A percentile compares a stretch with the other conserved stretches of the same genome.
Conservation (phyloP, 306 rosid species). For the Nissolia schottii region DNA sequence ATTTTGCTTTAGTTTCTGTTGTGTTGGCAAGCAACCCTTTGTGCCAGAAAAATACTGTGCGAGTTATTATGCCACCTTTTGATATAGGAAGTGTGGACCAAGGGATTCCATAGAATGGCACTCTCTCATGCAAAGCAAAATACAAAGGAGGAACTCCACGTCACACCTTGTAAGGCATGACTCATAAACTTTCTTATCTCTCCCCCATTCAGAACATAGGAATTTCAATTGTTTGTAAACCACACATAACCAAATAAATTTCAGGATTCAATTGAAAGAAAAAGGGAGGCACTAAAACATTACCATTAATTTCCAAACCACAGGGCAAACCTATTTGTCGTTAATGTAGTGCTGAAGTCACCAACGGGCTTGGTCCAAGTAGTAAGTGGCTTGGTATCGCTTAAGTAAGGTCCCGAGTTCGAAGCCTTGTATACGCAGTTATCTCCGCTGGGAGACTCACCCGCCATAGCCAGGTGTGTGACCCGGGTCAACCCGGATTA, state of each 20-base stretch:
- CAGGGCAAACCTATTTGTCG: neutral
- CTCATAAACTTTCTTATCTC: neutral
- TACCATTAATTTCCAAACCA: neutral
- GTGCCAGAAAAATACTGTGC: neutral
- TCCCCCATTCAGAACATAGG: neutral
- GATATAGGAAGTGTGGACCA: neutral
- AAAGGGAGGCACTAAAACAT: neutral
- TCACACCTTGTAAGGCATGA: neutral
- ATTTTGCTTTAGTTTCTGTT: neutral
- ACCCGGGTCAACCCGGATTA: too few relatives aligned
- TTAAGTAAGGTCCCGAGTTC: too few relatives aligned
- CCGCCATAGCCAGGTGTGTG: too few relatives aligned
- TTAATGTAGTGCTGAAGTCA: conserved; percentile 33
- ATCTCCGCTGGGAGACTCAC: too few relatives aligned
- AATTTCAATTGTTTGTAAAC: neutral
- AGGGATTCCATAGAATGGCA: neutral
- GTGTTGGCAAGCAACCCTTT: conserved; percentile 9
- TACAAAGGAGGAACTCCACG: neutral
- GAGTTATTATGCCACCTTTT: conserved; percentile 3
- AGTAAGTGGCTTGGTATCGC: too few relatives aligned
- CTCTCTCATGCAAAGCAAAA: neutral
- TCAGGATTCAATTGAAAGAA: neutral
- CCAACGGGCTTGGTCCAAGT: too few relatives aligned
- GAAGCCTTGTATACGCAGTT: too few relatives aligned
- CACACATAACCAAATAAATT: neutral